Conservation (phyloP, 192 early-diverging fungal species). For the Backusella sp. region DNA sequence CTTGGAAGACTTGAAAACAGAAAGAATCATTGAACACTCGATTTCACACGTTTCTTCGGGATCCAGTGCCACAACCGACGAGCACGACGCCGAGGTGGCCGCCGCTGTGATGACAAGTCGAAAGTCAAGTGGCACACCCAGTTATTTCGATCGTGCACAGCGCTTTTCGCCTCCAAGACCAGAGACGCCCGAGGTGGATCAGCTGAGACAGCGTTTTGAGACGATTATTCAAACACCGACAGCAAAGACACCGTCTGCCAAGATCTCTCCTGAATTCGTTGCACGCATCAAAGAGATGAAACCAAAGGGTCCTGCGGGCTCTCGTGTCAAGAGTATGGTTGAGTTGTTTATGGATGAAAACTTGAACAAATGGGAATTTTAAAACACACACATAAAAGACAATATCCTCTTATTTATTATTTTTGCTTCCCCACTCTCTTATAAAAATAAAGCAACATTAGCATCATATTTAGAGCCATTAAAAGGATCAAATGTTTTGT, state of each 20-base stretch:
- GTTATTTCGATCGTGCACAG: not conserved
- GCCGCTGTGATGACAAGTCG: not conserved
- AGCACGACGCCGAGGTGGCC: conserved; percentile 26
- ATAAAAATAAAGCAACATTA: conserved; percentile 1
- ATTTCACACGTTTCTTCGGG: conserved; percentile 5
- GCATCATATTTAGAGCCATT: not conserved
- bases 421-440: not conserved
- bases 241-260: not conserved
- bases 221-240: not conserved
- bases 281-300: conserved; percentile 22
- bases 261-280: conserved; percentile 15
- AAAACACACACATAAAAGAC: not conserved
- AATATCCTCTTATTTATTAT: not conserved
- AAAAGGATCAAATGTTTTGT: not conserved
- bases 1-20: not conserved
- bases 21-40: not conserved
- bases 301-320: conserved; percentile 20
- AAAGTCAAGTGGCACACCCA: not conserved
- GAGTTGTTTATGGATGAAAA: conserved; percentile 31
- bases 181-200: conserved; percentile 28
- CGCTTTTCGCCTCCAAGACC: conserved; percentile 16
- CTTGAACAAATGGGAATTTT: conserved; percentile 30
- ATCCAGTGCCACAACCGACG: conserved; percentile 4
- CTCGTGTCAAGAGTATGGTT: conserved; percentile 26
- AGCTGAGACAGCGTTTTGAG: conserved; percentile 20